Evolutionary conservation across 345 rosid species (phyloP).

Genomic region (Syzygium oleosum): DNA sequence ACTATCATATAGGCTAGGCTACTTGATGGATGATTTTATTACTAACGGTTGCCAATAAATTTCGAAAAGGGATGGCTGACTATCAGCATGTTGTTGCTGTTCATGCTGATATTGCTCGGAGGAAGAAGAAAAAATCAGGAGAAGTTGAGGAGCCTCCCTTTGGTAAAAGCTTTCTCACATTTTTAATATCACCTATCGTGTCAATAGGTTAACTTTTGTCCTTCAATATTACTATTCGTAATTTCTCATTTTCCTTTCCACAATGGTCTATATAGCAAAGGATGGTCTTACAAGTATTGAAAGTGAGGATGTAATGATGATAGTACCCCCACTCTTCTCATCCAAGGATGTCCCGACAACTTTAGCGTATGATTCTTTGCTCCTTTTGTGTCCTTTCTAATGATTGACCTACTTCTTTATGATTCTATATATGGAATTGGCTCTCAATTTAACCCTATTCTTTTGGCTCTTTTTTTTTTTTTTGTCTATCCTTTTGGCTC

Average conservation of each 20-base stretch:
- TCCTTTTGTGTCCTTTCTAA: background rate
- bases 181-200: background rate
- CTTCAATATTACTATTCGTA: background rate
- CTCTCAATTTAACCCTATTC: background rate
- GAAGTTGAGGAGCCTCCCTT: constrained; percentile 39
- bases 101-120: constrained; percentile 62
- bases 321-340: constrained; percentile 77
- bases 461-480: background rate
- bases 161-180: constrained; percentile 20
- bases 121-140: constrained; percentile 58
- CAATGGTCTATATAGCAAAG: constrained; percentile 26
- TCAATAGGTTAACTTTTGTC: background rate
- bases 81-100: constrained; percentile 90
- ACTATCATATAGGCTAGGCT: background rate
- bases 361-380: constrained; percentile 47
- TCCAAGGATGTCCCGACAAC: constrained; percentile 71
- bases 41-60: background rate
- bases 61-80: constrained; percentile 74
- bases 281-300: constrained; percentile 56
- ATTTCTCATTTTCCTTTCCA: background rate
- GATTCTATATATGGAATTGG: background rate
- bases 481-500: background rate
- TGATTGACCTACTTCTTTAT: background rate
- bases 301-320: constrained; percentile 74
- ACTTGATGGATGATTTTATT: background rate